Evolutionary conservation across 345 rosid species (phyloP).

Genomic region (Syzygium grande): DNA sequence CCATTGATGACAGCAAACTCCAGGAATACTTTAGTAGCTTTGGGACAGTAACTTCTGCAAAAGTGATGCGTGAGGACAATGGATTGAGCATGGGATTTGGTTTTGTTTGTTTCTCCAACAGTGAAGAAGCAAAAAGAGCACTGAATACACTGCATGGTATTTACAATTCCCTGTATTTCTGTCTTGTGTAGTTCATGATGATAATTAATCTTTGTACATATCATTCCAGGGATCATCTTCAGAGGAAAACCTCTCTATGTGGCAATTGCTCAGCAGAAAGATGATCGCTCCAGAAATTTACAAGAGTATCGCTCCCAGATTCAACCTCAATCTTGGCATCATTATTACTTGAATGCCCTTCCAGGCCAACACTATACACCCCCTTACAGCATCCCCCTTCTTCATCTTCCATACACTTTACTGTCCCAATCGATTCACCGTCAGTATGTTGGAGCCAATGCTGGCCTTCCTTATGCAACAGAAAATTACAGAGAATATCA

Average conservation of each 20-base stretch:
- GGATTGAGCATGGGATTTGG: slow-evolving; percentile 68
- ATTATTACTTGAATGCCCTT: slow-evolving; percentile 1
- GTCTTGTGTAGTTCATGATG: background rate
- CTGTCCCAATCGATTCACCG: slow-evolving; percentile 6
- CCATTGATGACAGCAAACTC: slow-evolving; percentile 38
- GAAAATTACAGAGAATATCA: slow-evolving; percentile 12
- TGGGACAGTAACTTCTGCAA: slow-evolving; percentile 49
- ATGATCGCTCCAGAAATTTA: slow-evolving; percentile 24
- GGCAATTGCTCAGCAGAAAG: slow-evolving; percentile 54
- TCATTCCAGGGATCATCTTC: slow-evolving; percentile 28
- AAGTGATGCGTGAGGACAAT: slow-evolving; percentile 39
- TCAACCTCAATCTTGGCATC: background rate
- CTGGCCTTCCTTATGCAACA: slow-evolving; percentile 11
- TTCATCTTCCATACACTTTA: slow-evolving; percentile 4
- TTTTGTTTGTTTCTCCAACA: slow-evolving; percentile 59
- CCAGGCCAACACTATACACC: slow-evolving; percentile 1
- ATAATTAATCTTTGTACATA: background rate
- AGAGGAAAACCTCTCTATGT: slow-evolving; percentile 41
- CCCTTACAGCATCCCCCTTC: slow-evolving; percentile 5
- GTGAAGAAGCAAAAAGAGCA: slow-evolving; percentile 57
- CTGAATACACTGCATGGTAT: slow-evolving; percentile 41
- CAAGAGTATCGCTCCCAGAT: slow-evolving; percentile 10
- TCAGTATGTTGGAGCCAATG: slow-evolving; percentile 7
- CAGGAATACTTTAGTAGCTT: slow-evolving; percentile 30
- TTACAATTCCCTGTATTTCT: background rate